Evolutionary conservation across 2,329 filamentous ascomycete genomes (phyloP), one percentile per base, ranked within the genome.

Genomic region (Calcarisporium arbuscula): DNA sequence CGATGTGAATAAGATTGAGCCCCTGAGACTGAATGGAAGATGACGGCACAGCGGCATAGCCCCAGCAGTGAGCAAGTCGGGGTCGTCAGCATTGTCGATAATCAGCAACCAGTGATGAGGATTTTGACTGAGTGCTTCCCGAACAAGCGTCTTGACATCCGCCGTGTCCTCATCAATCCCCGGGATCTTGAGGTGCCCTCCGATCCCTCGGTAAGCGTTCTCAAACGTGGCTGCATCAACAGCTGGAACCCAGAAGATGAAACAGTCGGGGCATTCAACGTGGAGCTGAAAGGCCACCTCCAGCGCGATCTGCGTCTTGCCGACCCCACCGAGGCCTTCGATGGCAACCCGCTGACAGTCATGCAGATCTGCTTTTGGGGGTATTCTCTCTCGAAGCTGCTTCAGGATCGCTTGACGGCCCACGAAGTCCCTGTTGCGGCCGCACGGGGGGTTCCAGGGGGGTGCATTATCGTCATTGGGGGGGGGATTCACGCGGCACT

Each of bases 21-120:
- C 45, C 6, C 28, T 37, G 6, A 15, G 27, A 23, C 34, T 40
- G 8, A 28, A 41, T n/a, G 39, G 41, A 5, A 44, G 30, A 35
- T 34, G 35, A n/a, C 9, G 5, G 8, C 11, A 23, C n/a, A n/a
- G n/a, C n/a, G 6, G 40, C 23, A 6, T 37, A 8, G 16, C 42
- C n/a, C n/a, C n/a, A n/a, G n/a, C 43, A 25, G 53, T 49, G 1
- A 61, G 35, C 3, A 64, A 36, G 2, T 54, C 37, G 5, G 31
- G 30, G 36, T 69, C 60, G 35, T 69, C 62, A 10, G 59, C 61
- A 32, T 67, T 69, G 35, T 70, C 64, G n/a, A 69, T 32, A 25
- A 70, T 47, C 26, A 69, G 36, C 2, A 70, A 47, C 65, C 62
- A 69, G 2, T 39, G 38, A 2, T 53, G 49, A 2, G 29, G 38